phyloP scores from a whole-genome alignment of 306 rosid genomes.

The Mimosa bimucronata region DNA sequence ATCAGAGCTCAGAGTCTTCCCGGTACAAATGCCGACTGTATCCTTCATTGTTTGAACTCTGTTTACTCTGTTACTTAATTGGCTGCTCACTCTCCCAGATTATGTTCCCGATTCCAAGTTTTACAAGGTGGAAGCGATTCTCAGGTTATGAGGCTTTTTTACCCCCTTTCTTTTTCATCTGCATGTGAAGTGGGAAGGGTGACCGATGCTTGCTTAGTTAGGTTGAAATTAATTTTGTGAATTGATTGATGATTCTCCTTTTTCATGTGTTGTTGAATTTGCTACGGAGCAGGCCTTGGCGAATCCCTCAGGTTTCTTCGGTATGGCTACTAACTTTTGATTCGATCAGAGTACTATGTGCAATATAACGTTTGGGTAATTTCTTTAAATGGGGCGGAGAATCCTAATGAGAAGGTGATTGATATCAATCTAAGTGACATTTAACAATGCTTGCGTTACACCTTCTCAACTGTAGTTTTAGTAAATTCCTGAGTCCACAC shows the following conservation, averaged over 20 bases:
- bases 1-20: slow-evolving; percentile 62
- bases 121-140: slow-evolving; percentile 92
- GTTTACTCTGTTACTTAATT: background rate
- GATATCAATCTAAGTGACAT: background rate
- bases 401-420: background rate
- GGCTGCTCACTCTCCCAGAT: slow-evolving; percentile 38
- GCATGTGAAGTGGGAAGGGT: background rate
- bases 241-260: slow-evolving; percentile 16
- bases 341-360: background rate
- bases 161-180: background rate
- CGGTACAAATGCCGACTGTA: slow-evolving; percentile 39
- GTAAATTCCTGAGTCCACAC: background rate
- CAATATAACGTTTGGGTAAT: background rate
- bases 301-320: slow-evolving; percentile 74
- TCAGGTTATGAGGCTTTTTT: slow-evolving; percentile 57
- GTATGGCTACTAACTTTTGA: slow-evolving; percentile 50
- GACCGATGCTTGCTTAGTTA: slow-evolving; percentile 5
- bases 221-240: slow-evolving; percentile 24
- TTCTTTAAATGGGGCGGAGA: background rate
- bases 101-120: slow-evolving; percentile 72
- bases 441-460: background rate
- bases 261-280: slow-evolving; percentile 46
- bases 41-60: background rate
- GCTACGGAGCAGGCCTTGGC: slow-evolving; percentile 81
- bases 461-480: background rate